Evolutionary conservation across 2,329 filamentous ascomycete genomes (phyloP), one percentile per base, ranked within the genome.

Genomic region (Sporothrix brunneoviolacea): DNA sequence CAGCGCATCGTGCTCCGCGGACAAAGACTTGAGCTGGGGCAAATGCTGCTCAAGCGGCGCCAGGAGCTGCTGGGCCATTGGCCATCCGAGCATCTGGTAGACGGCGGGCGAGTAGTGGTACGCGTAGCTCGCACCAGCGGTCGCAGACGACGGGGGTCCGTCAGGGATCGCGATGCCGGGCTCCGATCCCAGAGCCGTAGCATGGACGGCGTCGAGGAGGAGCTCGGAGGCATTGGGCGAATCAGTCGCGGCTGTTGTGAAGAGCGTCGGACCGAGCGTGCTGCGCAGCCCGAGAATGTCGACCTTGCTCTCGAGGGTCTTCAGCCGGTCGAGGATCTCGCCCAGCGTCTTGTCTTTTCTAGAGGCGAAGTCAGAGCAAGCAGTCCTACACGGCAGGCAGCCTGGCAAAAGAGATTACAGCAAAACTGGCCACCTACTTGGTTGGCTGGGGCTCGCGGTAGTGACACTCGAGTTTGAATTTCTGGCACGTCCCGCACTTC

Each of bases 311-410:
- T 82, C 77, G 39, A 82, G 65, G 48, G 65, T 69, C 55, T 73
- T 76, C 46, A 82, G 66, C 10, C 73, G 70, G 42, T 81, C 76
- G 27, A 82, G 66, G 48, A 83, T 82, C 59, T 83, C 76, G 37
- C 79, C 71, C 57, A 82, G 67, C 3, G 78, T 82, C 63, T 78
- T 81, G 61, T 83, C 79, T 64, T 83, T 83, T 61, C n/a, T n/a
- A n/a, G n/a, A n/a, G n/a, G n/a, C n/a, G n/a, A n/a, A n/a, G n/a
- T n/a, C n/a, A n/a, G n/a, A n/a, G n/a, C n/a, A n/a, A n/a, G n/a
- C n/a, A n/a, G n/a, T n/a, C n/a, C n/a, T n/a, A n/a, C n/a, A n/a
- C n/a, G n/a, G n/a, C n/a, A n/a, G n/a, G n/a, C n/a, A n/a, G n/a
- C n/a, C n/a, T n/a, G n/a, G n/a, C n/a, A n/a, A n/a, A n/a, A n/a